Percentiles rank a stretch among this genome's conserved stretches.
These are phyloP conservation scores for Crassisporium funariophilum DNA, from an alignment of 768 basidiomycete genomes.

Conservation along the genomic window DNA sequence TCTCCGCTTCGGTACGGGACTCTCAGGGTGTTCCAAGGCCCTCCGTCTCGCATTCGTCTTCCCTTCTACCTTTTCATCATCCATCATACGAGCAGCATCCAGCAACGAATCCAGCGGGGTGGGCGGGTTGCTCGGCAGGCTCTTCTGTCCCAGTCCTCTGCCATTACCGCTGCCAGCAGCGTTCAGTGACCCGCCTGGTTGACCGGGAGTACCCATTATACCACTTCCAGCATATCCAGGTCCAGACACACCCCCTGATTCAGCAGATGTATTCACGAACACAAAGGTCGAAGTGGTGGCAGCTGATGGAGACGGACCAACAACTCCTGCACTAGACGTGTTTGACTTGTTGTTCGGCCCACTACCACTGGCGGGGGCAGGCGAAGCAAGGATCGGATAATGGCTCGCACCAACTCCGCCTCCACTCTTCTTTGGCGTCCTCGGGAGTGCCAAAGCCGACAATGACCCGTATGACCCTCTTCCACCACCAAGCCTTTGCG, in stretches of 20 bases:
- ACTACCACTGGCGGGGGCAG: too few species aligned
- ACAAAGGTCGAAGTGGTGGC: slow-evolving; percentile 26
- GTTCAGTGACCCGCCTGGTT: slow-evolving; percentile 1
- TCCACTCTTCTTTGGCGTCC: slow-evolving; percentile 24
- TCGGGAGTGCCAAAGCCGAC: slow-evolving; percentile 10
- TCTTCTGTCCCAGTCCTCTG: slow-evolving; percentile 8
- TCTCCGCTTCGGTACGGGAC: slow-evolving; percentile 36
- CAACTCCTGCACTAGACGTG: too few species aligned
- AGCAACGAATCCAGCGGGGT: slow-evolving; percentile 60
- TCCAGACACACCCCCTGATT: too few species aligned
- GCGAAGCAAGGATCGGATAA: neutral
- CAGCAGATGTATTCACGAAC: slow-evolving; percentile 25
- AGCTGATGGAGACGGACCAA: too few species aligned
- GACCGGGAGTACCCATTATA: slow-evolving; percentile 9
- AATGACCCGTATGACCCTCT: slow-evolving; percentile 12
- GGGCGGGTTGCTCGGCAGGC: slow-evolving; percentile 22
- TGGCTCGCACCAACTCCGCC: neutral
- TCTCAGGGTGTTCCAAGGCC: slow-evolving; percentile 33
- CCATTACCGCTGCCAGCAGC: slow-evolving; percentile 1
- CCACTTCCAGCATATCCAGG: slow-evolving; percentile 15
- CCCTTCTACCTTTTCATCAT: slow-evolving; percentile 22
- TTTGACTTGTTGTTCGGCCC: slow-evolving; percentile 5
- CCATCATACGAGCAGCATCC: slow-evolving; percentile 61
- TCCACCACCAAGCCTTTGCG: slow-evolving; percentile 17
- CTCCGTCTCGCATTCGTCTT: slow-evolving; percentile 20